Evolutionary conservation across 768 basidiomycete species (phyloP).

Genomic region (Amylocystis lapponica): DNA sequence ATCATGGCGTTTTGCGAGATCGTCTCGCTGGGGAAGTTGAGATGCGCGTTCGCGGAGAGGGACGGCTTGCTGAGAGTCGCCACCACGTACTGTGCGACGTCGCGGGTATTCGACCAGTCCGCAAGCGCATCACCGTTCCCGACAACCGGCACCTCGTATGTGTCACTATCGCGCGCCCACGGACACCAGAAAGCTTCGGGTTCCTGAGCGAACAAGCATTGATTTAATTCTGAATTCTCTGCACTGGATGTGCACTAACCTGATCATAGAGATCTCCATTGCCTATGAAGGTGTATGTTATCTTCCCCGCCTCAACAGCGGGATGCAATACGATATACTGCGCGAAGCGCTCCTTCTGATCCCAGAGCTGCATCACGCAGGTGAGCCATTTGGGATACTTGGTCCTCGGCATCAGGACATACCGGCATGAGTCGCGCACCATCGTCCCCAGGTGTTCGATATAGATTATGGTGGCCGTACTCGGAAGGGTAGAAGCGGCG

Average conservation of each 20-base stretch:
- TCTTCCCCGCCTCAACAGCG: not conserved
- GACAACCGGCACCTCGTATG: slow-evolving; percentile 1
- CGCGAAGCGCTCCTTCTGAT: slow-evolving; percentile 1
- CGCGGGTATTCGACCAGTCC: not conserved
- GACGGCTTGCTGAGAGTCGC: slow-evolving; percentile 2
- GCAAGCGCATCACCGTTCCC: slow-evolving; percentile 1
- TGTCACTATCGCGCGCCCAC: not conserved
- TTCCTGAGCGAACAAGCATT: too few species aligned
- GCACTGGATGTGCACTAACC: not conserved
- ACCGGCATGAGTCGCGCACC: not conserved
- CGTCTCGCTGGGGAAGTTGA: slow-evolving; percentile 4
- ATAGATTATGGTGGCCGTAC: not conserved
- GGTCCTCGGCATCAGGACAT: too few species aligned
- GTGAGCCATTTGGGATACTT: not conserved
- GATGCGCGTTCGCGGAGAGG: slow-evolving; percentile 1
- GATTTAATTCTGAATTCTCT: not conserved
- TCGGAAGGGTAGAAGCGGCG: slow-evolving; percentile 2
- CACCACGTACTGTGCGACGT: slow-evolving; percentile 2
- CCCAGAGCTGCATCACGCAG: not conserved
- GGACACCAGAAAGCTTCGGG: slow-evolving; percentile 4
- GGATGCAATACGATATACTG: not conserved
- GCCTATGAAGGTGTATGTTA: slow-evolving; percentile 1
- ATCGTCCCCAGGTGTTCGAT: not conserved
- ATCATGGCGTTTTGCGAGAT: slow-evolving; percentile 2
- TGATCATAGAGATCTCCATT: slow-evolving; percentile 1